Conservation (phyloP, 129 eudicot species). For the Ambrosia trifida region DNA sequence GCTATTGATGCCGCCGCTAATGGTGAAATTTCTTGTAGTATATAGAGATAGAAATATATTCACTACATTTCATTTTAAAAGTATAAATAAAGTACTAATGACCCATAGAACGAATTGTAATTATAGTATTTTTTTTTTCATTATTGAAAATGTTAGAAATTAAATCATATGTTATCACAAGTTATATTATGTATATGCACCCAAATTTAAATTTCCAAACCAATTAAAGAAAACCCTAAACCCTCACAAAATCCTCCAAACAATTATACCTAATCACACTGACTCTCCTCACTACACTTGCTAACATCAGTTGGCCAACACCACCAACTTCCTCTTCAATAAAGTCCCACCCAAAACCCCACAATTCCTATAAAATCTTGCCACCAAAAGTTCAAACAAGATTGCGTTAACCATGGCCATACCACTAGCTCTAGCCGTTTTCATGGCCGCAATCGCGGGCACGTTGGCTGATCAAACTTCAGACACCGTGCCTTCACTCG, state of each 20-base stretch:
- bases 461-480: slow-evolving; percentile 22
- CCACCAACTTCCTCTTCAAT: slow-evolving; percentile 34
- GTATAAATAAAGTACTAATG: no score
- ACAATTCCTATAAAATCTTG: slow-evolving; percentile 3
- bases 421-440: not conserved
- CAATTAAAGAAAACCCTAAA: slow-evolving; percentile 20
- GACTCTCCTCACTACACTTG: slow-evolving; percentile 27
- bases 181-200: not conserved
- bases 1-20: no score
- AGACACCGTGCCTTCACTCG: slow-evolving; percentile 32
- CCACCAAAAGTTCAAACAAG: slow-evolving; percentile 16
- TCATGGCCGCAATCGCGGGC: slow-evolving; percentile 3
- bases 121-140: no score
- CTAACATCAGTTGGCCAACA: slow-evolving; percentile 70
- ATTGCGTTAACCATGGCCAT: slow-evolving; percentile 17
- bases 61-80: no score
- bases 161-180: slow-evolving; percentile 5
- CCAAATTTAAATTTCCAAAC: slow-evolving; percentile 20
- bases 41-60: no score
- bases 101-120: no score
- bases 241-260: slow-evolving; percentile 21
- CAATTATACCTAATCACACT: slow-evolving; percentile 37
- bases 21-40: no score
- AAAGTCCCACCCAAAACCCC: slow-evolving; percentile 19
- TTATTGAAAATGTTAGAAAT: not conserved